These are phyloP conservation scores for Paspalum notatum DNA, from an alignment of 176 grass and related monocot genomes.

Conservation along the genomic window DNA sequence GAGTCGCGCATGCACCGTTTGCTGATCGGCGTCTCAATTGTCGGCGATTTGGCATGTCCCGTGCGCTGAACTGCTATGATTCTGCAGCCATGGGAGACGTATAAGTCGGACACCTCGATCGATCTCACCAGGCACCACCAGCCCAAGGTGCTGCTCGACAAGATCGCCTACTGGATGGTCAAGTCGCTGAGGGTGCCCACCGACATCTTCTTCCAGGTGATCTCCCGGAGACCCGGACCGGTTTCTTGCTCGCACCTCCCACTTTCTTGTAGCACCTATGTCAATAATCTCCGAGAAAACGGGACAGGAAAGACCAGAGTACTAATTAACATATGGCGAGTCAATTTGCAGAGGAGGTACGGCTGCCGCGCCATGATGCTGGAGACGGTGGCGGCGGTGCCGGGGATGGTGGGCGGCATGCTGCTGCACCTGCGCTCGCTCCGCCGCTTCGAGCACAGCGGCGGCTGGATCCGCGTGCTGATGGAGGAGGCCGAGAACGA, in stretches of 20 bases:
- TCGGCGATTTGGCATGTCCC: neutral
- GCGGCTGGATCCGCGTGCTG: constrained; percentile 72
- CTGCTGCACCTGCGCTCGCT: constrained; percentile 80
- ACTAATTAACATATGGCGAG: neutral
- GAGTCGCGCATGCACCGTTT: neutral
- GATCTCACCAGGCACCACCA: constrained; percentile 64
- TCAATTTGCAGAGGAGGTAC: constrained; percentile 65
- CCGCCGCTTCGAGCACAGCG: constrained; percentile 75
- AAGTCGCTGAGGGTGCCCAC: constrained; percentile 57
- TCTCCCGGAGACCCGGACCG: no score
- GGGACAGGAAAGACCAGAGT: neutral
- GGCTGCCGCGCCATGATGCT: constrained; percentile 84
- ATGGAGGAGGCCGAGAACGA: constrained; percentile 87
- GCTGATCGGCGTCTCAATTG: neutral
- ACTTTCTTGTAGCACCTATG: neutral
- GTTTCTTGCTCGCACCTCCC: neutral
- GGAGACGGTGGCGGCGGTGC: constrained; percentile 82
- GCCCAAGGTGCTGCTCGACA: constrained; percentile 59
- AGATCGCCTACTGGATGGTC: constrained; percentile 59
- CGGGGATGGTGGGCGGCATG: constrained; percentile 83
- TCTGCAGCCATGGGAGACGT: constrained; percentile 67
- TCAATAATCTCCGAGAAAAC: neutral
- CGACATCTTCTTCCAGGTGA: constrained; percentile 77
- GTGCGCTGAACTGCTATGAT: neutral
- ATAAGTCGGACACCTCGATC: constrained; percentile 57